A percentile compares a stretch with the other conserved stretches of the same genome.
phyloP scores from a whole-genome alignment of 2,329 filamentous ascomycete species.

The Sclerotinia trifoliorum region DNA sequence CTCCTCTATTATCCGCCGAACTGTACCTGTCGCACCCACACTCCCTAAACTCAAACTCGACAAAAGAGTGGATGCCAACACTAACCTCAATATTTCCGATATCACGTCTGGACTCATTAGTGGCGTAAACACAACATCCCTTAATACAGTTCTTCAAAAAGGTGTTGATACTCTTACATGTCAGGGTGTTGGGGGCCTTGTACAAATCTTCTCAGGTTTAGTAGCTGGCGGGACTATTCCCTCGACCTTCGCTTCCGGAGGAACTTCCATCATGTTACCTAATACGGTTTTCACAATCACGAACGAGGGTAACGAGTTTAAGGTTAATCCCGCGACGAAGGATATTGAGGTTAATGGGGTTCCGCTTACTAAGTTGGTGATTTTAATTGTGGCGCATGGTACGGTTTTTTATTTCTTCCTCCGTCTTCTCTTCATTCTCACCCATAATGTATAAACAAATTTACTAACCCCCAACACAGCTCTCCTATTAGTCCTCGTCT shows the following conservation, averaged over 20 bases:
- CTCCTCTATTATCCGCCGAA: neutral
- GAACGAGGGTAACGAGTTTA: conserved; percentile 3
- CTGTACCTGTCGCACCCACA: neutral
- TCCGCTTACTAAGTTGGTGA: neutral
- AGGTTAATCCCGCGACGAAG: conserved; percentile 3
- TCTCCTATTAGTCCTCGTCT: conserved; percentile 11
- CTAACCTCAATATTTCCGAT: neutral
- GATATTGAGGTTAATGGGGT: conserved; percentile 3
- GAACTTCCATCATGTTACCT: neutral
- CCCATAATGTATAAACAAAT: neutral
- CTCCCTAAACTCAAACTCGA: neutral
- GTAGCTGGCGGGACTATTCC: neutral
- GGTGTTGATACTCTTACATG: conserved; percentile 11
- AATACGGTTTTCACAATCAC: neutral
- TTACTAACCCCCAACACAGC: neutral
- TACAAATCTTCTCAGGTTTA: neutral
- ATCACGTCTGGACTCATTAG: neutral
- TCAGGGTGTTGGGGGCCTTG: neutral
- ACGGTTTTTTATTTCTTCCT: neutral
- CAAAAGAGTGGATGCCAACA: neutral
- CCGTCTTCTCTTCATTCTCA: too few species aligned
- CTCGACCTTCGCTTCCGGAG: neutral
- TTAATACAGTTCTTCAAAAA: neutral
- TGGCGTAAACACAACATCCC: conserved; percentile 14
- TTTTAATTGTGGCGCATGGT: conserved; percentile 18